These are phyloP conservation scores for bread wheat (Triticum aestivum) DNA, from an alignment of 176 grass and related monocot genomes.

Conservation along the genomic window DNA sequence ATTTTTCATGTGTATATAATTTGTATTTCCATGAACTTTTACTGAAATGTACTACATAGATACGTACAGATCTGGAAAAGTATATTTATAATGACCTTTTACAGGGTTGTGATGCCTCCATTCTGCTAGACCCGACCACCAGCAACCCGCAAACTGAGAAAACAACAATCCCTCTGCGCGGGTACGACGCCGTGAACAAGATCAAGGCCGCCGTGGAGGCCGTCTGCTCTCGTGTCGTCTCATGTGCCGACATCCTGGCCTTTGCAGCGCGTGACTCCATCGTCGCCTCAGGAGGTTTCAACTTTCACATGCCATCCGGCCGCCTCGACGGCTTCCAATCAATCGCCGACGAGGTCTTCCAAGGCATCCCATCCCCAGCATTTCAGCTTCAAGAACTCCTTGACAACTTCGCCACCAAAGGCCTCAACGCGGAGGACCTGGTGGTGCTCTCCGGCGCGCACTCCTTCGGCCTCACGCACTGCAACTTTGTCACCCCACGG, in stretches of 20 bases:
- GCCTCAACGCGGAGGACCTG: conserved; percentile 43
- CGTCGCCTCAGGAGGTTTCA: conserved; percentile 18
- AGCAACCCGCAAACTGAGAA: conserved; percentile 46
- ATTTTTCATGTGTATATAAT: no score
- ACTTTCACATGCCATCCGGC: conserved; percentile 48
- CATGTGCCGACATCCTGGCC: conserved; percentile 65
- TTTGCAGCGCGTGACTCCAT: conserved; percentile 46
- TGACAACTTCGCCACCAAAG: conserved; percentile 23
- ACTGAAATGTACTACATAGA: no score
- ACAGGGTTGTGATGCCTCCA: conserved; percentile 58
- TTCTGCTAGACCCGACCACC: conserved; percentile 26
- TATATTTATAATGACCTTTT: neutral
- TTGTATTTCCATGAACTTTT: no score
- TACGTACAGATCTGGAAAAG: neutral
- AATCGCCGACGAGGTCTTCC: neutral
- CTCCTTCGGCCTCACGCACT: conserved; percentile 49
- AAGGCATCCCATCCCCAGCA: conserved; percentile 18
- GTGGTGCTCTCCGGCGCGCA: conserved; percentile 63
- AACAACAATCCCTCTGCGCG: conserved; percentile 35
- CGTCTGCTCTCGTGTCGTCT: conserved; percentile 33
- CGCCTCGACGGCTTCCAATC: conserved; percentile 54
- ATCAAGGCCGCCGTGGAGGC: conserved; percentile 45
- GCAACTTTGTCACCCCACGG: conserved; percentile 42
- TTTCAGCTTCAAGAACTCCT: conserved; percentile 30
- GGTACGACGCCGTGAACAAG: conserved; percentile 39